These are phyloP conservation scores for Fusarium sarcochroum DNA, from an alignment of 2,329 filamentous ascomycete genomes.

Conservation along the genomic window DNA sequence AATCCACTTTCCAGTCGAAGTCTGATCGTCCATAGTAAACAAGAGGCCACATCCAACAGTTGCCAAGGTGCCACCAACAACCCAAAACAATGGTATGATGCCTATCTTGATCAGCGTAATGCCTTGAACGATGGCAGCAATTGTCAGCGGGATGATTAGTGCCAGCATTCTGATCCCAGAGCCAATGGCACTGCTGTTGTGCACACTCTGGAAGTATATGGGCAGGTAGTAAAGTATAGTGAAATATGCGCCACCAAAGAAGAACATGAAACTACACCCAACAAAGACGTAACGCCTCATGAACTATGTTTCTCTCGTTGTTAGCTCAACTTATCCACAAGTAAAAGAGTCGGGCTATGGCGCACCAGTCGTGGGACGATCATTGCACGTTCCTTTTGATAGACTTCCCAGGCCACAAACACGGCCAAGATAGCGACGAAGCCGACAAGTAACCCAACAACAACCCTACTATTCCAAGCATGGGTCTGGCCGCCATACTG, in stretches of 20 bases:
- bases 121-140: not conserved
- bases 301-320: slow-evolving; percentile 32
- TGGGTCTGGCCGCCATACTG: slow-evolving; percentile 62
- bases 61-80: not conserved
- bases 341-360: too few relatives aligned
- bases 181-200: not conserved
- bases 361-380: too few relatives aligned
- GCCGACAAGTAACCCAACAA: slow-evolving; percentile 61
- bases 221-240: not conserved
- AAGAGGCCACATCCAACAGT: not conserved
- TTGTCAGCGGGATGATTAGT: not conserved
- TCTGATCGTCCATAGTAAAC: not conserved
- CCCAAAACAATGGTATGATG: not conserved
- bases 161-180: not conserved
- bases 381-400: too few relatives aligned
- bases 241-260: too few relatives aligned
- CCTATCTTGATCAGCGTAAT: not conserved
- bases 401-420: slow-evolving; percentile 29
- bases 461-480: slow-evolving; percentile 56
- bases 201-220: not conserved
- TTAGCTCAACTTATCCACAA: too few relatives aligned
- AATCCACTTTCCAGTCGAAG: not conserved
- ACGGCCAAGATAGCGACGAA: slow-evolving; percentile 50
- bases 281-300: too few relatives aligned
- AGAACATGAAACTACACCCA: too few relatives aligned